Percentiles rank a stretch among this genome's conserved stretches.
Conservation (phyloP, 129 eudicot species). For the Pittosporum tobira region DNA sequence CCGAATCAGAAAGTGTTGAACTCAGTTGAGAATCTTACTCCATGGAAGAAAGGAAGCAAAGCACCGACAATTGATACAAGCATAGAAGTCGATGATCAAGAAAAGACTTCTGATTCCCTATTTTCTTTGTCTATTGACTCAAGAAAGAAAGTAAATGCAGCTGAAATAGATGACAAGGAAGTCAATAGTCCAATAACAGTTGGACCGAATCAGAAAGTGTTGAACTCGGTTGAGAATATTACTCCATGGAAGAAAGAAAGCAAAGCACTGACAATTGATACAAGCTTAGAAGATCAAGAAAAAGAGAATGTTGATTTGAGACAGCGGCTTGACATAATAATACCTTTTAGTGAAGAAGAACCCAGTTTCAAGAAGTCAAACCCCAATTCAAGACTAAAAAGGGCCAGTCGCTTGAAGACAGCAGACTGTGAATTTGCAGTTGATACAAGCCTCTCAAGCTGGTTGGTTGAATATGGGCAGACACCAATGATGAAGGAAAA, state of each 20-base stretch:
- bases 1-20: constrained; percentile 26
- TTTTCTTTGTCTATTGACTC: constrained; percentile 53
- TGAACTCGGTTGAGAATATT: constrained; percentile 52
- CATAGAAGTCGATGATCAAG: constrained; percentile 10
- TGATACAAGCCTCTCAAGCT: constrained; percentile 75
- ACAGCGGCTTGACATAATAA: constrained; percentile 6
- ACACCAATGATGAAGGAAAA: constrained; percentile 23
- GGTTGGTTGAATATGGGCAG: constrained; percentile 54
- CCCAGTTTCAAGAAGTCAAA: constrained; percentile 17
- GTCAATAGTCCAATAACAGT: constrained; percentile 43
- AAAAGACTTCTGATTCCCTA: constrained; percentile 54
- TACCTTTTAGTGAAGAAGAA: constrained; percentile 28
- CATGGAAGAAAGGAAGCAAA: constrained; percentile 44
- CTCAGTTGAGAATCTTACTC: constrained; percentile 52
- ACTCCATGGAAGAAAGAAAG: constrained; percentile 47
- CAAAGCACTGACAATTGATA: constrained; percentile 18
- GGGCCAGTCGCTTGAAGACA: not conserved
- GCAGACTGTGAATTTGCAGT: constrained; percentile 26
- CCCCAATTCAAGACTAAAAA: constrained; percentile 9
- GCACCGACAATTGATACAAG: constrained; percentile 12
- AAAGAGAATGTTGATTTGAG: constrained; percentile 46
- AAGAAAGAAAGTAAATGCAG: constrained; percentile 25
- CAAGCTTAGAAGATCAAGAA: constrained; percentile 17
- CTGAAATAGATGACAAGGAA: constrained; percentile 39
- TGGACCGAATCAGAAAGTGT: constrained; percentile 16